These are phyloP conservation scores for Mikania micrantha DNA, from an alignment of 129 eudicot genomes.

Conservation along the genomic window DNA sequence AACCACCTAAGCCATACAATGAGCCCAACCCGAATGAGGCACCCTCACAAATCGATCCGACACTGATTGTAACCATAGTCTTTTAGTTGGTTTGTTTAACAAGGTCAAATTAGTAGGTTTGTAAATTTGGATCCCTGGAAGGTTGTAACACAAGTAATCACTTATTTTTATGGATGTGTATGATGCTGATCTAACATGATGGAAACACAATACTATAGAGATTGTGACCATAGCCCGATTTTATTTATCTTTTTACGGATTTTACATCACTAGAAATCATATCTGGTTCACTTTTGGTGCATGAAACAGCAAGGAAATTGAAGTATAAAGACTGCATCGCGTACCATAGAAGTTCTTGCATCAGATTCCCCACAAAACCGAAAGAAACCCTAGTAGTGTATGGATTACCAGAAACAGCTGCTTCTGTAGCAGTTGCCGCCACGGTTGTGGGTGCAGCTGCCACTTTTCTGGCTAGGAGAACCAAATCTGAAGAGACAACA, in stretches of 20 bases:
- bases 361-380: conserved; percentile 25
- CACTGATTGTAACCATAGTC: too few species aligned
- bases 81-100: too few species aligned
- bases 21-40: not conserved
- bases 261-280: not conserved
- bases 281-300: conserved; percentile 6
- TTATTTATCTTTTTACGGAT: not conserved
- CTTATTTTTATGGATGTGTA: too few species aligned
- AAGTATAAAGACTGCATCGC: conserved; percentile 24
- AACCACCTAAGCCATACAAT: not conserved
- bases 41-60: too few species aligned
- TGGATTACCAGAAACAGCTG: conserved; percentile 83
- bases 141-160: too few species aligned
- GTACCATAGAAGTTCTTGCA: conserved; percentile 18
- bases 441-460: conserved; percentile 91
- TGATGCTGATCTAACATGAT: too few species aligned
- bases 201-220: not conserved
- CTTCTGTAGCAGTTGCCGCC: conserved; percentile 84
- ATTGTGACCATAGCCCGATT: not conserved
- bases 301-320: conserved; percentile 33
- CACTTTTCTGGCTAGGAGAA: conserved; percentile 64
- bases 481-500: conserved; percentile 36
- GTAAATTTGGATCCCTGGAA: too few species aligned
- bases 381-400: conserved; percentile 24
- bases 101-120: too few species aligned